These are phyloP conservation scores for Dissophora ornata DNA, from an alignment of 192 early-diverging fungal species.

Conservation along the genomic window DNA sequence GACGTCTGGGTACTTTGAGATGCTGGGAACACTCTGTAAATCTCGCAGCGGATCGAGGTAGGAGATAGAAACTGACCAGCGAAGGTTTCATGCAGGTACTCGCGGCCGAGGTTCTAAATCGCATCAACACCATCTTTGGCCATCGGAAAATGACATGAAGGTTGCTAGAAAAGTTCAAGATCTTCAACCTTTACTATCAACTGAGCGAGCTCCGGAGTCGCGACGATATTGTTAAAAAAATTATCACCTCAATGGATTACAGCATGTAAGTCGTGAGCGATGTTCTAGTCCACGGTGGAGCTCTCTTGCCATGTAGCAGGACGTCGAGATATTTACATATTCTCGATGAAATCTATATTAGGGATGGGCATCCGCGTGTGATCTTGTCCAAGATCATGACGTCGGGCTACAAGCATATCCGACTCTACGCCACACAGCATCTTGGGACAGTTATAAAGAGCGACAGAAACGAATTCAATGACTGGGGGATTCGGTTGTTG, in stretches of 20 bases:
- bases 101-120: too few species aligned
- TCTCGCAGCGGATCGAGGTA: slow-evolving; percentile 74
- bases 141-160: too few species aligned
- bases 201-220: slow-evolving; percentile 81
- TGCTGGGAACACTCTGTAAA: slow-evolving; percentile 74
- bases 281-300: not conserved
- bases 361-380: slow-evolving; percentile 84
- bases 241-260: slow-evolving; percentile 82
- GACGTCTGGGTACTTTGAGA: slow-evolving; percentile 81
- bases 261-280: slow-evolving; percentile 54
- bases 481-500: slow-evolving; percentile 78
- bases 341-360: slow-evolving; percentile 20
- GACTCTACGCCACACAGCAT: slow-evolving; percentile 79
- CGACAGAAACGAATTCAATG: slow-evolving; percentile 68
- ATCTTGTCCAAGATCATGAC: slow-evolving; percentile 88
- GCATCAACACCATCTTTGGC: too few species aligned
- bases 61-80: too few species aligned
- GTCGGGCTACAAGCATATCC: slow-evolving; percentile 82
- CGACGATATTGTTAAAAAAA: slow-evolving; percentile 80
- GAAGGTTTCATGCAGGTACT: too few species aligned
- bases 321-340: not conserved
- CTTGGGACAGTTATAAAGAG: slow-evolving; percentile 72
- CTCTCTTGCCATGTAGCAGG: not conserved
- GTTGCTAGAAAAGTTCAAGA: slow-evolving; percentile 78
- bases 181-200: slow-evolving; percentile 83